A percentile compares a stretch with the other conserved stretches of the same genome.
phyloP scores from a whole-genome alignment of 2,329 filamentous ascomycete genomes.

The Gaeumannomyces sp. region DNA sequence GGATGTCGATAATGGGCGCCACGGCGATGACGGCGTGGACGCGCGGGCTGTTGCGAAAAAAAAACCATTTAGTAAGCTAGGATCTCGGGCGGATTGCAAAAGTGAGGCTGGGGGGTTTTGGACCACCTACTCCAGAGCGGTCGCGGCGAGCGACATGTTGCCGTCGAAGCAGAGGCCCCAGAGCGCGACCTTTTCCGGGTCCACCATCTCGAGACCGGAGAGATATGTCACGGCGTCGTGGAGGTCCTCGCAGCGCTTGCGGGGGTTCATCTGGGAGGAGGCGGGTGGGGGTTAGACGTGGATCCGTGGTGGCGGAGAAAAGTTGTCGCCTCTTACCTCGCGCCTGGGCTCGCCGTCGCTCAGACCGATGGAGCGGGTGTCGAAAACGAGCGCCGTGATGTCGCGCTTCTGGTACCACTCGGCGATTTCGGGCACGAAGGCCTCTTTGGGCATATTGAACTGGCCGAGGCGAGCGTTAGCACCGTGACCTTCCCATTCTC shows the following conservation, averaged over 20 bases:
- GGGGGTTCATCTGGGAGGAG: conserved; percentile 1
- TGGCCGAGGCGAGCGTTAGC: background rate
- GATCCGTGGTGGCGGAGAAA: too few relatives aligned
- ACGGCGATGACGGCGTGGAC: conserved; percentile 3
- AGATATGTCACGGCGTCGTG: conserved; percentile 6
- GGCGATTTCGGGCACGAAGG: conserved; percentile 1
- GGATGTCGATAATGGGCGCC: conserved; percentile 1
- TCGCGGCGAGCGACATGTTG: conserved; percentile 2
- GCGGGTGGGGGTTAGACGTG: too few relatives aligned
- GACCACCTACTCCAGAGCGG: background rate
- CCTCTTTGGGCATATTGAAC: conserved; percentile 4
- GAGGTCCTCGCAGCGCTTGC: background rate
- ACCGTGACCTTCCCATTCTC: too few relatives aligned
- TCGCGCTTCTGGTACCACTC: background rate
- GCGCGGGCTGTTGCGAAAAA: background rate
- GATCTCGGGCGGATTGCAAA: too few relatives aligned
- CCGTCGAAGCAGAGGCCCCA: conserved; percentile 4
- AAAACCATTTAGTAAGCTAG: too few relatives aligned
- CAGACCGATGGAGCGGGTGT: background rate
- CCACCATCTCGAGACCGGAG: background rate
- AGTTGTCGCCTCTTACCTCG: background rate
- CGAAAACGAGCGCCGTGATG: conserved; percentile 5
- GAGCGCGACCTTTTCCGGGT: conserved; percentile 1
- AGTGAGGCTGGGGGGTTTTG: too few relatives aligned
- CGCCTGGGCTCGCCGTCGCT: conserved; percentile 3